Base-by-base conservation (phyloP, 192 early-diverging fungal genomes). In the Cladochytrium replicatum region DNA sequence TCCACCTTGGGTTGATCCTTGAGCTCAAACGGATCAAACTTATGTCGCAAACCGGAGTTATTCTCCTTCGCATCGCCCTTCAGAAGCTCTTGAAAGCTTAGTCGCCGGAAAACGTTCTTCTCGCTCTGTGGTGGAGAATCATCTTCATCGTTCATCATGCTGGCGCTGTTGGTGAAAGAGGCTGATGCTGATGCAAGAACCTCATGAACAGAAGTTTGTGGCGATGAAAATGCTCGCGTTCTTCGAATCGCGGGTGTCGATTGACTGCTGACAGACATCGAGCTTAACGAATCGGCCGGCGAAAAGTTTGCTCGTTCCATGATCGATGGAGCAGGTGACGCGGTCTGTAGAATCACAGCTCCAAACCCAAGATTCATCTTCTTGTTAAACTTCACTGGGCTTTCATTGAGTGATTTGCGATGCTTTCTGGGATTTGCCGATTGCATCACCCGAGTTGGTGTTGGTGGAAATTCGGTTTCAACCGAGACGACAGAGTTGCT, bases 361-460 rank as follows among this genome's bases (percentile, higher is more conserved):
- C n/a, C n/a, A n/a, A n/a, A n/a, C n/a, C n/a, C n/a, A n/a, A 61
- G 30, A 49, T 67, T 54, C 28, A 41, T 25, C 23, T 54, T 47
- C 25, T 62, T 67, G 7, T 46, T 34, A 41, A 43, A 51, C 38
- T 67, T 67, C 9, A 52, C 31, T 25, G 66, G 66, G 0, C 52
- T 49, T 28, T 67, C 66, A 38, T 50, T 40, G 3, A 64, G 55
- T n/a, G 61, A 57, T 32, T 48, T 57, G 17, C 60, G 31, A 25
- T 32, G 28, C 22, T 61, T 29, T 51, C 63, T 52, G 9, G 48
- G n/a, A n/a, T n/a, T n/a, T n/a, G n/a, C n/a, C n/a, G n/a, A n/a
- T n/a, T n/a, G n/a, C n/a, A n/a, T n/a, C n/a, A n/a, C n/a, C n/a
- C n/a, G n/a, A n/a, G n/a, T n/a, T n/a, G n/a, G n/a, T n/a, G n/a